A percentile compares a stretch with the other conserved stretches of the same genome.
phyloP scores from a whole-genome alignment of 2,329 filamentous ascomycete species.

The Pseudocercospora pini-densiflorae region DNA sequence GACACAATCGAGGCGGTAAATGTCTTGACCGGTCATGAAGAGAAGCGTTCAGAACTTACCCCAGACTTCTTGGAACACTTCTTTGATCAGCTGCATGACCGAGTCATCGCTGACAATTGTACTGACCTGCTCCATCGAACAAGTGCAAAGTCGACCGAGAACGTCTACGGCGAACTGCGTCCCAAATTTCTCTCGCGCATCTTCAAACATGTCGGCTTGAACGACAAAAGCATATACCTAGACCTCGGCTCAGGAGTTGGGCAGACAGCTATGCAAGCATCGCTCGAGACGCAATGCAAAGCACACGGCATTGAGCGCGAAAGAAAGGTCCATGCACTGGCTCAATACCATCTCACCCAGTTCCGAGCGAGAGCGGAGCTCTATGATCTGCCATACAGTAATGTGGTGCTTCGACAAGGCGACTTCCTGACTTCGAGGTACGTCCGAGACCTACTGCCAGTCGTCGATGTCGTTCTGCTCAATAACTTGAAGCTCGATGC shows the following conservation, averaged over 20 bases:
- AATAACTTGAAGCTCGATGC: constrained; percentile 96
- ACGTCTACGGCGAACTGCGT: constrained; percentile 88
- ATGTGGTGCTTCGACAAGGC: constrained; percentile 76
- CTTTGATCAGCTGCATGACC: constrained; percentile 79
- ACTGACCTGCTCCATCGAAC: constrained; percentile 78
- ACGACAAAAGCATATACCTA: constrained; percentile 81
- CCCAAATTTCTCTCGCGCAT: constrained; percentile 82
- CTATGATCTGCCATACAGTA: constrained; percentile 83
- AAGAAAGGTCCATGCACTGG: constrained; percentile 81
- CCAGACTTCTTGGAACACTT: constrained; percentile 70
- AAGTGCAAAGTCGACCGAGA: constrained; percentile 85
- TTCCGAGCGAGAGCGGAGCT: constrained; percentile 79
- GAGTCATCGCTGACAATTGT: constrained; percentile 77
- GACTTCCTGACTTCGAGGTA: constrained; percentile 76
- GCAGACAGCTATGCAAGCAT: constrained; percentile 89
- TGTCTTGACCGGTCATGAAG: not conserved
- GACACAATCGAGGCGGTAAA: not conserved
- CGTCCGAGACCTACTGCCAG: constrained; percentile 73
- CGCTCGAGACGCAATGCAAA: constrained; percentile 87
- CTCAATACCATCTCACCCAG: constrained; percentile 76
- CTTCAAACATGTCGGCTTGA: constrained; percentile 75
- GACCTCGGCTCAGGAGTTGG: constrained; percentile 96
- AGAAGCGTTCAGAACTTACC: not conserved
- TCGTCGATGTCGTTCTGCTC: constrained; percentile 90
- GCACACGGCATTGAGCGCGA: constrained; percentile 96